Percentiles rank a stretch among this genome's conserved stretches.
phyloP scores from a whole-genome alignment of 2,329 filamentous ascomycete genomes.

The Hirsutella rhossiliensis region DNA sequence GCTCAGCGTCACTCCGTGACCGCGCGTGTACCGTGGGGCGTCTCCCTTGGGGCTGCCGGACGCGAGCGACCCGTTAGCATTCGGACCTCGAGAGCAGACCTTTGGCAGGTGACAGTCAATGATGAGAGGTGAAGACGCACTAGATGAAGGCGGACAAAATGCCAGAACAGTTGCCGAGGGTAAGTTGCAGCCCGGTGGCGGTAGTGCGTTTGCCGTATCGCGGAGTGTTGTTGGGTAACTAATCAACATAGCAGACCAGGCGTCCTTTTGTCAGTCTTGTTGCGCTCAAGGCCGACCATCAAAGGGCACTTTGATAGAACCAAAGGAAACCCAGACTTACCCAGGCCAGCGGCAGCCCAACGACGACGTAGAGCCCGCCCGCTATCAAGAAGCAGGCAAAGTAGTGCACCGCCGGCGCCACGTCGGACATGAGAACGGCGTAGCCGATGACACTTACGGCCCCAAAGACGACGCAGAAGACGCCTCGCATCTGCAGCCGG shows the following conservation, averaged over 20 bases:
- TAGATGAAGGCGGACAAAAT: slow-evolving; percentile 63
- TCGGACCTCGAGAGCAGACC: background rate
- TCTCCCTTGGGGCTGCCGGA: slow-evolving; percentile 28
- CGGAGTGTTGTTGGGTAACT: slow-evolving; percentile 54
- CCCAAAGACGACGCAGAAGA: slow-evolving; percentile 53
- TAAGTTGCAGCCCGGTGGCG: slow-evolving; percentile 59
- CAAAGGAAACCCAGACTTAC: slow-evolving; percentile 9
- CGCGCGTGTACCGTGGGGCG: slow-evolving; percentile 44
- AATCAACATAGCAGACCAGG: background rate
- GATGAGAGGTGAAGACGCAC: slow-evolving; percentile 11
- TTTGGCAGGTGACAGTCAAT: background rate
- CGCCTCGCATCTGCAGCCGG: slow-evolving; percentile 48
- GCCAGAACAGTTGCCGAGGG: slow-evolving; percentile 56
- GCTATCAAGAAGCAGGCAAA: slow-evolving; percentile 68
- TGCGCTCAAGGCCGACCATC: background rate
- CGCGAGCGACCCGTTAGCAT: background rate
- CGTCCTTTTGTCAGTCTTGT: background rate
- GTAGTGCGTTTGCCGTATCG: slow-evolving; percentile 67
- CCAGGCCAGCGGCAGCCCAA: slow-evolving; percentile 46
- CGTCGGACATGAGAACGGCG: slow-evolving; percentile 50
- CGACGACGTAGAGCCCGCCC: slow-evolving; percentile 53
- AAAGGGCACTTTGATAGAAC: no score
- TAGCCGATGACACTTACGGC: slow-evolving; percentile 56
- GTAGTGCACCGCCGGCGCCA: slow-evolving; percentile 52
- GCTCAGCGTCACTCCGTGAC: slow-evolving; percentile 48